Evolutionary conservation across 495 filamentous ascomycete genomes (phyloP).

Genomic region (Lophiotrema nucula): DNA sequence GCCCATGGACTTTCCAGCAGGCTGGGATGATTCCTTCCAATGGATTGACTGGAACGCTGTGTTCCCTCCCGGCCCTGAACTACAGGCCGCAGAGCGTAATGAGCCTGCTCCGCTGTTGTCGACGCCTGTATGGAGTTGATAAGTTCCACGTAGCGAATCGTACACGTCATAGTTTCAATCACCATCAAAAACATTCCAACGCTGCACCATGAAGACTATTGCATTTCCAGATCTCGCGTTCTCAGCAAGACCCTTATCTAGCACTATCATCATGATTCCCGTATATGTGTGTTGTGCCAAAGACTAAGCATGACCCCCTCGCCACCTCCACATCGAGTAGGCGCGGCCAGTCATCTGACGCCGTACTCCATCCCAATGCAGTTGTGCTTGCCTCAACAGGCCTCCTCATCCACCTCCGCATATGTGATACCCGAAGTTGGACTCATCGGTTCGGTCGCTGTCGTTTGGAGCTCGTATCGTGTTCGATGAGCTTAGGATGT

Average conservation of each 20-base stretch:
- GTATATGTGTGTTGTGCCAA: no score
- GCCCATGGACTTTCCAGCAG: not conserved
- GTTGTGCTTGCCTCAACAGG: not conserved
- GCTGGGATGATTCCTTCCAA: not conserved
- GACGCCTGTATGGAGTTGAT: no score
- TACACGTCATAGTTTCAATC: not conserved
- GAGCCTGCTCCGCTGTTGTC: not conserved
- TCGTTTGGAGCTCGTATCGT: not conserved
- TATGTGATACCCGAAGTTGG: no score
- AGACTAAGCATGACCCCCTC: no score
- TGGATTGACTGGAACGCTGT: conserved; percentile 24
- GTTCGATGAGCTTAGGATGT: conserved; percentile 34
- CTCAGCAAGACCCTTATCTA: no score
- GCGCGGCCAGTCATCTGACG: no score
- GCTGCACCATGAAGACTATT: no score
- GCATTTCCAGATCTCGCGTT: no score
- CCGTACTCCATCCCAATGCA: not conserved
- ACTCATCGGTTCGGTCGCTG: not conserved
- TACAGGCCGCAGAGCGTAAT: not conserved
- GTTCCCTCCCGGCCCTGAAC: conserved; percentile 7
- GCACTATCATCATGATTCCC: no score
- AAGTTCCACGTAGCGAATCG: not conserved
- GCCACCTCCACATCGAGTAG: no score
- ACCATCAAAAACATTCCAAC: no score
- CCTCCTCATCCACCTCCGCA: not conserved